Base-by-base conservation (phyloP, 1,284 basidiomycete genomes). In the Agaricales sp. region DNA sequence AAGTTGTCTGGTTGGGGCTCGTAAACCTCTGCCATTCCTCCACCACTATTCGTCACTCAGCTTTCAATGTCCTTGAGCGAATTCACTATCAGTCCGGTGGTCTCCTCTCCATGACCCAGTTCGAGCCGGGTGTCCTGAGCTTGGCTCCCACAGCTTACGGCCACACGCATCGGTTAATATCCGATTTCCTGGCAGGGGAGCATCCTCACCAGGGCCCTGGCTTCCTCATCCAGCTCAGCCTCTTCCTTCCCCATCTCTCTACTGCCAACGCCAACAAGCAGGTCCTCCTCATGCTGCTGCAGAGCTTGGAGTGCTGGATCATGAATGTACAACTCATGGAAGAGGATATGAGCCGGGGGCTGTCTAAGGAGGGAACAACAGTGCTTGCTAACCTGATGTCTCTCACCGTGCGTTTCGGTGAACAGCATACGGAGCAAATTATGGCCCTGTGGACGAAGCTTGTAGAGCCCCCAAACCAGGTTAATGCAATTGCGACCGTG, bases 361-460 rank as follows among this genome's bases (percentile, higher is more conserved):
- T 85, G 23, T 80, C 82, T 3, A 67, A 67, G 22, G 74, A 78
- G 45, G 87, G 86, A 4, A 74, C 78, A 46, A 67, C 75, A 18
- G 78, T 83, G 16, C 72, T 95, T n/a, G 87, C 86, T 55, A 87
- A 94, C 61, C 70, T 96, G 25, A 81, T 94, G 57, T 80, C 86
- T 43, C 72, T 97, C 50, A 92, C 89, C n/a, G 67, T 87, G 45
- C 79, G 84, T 48, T 92, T 87, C 60, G 77, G 79, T 4, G 78
- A 87, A 54, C 80, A 72, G 30, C 82, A 93, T 58, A 76, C 88
- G 1, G 87, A 92, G 56, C 91, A 93, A 59, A 74, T 96, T 26
- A 74, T 85, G n/a, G 76, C 81, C 1, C 75, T 95, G 16, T 93
- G 93, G 84, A 75, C 74, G 16, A 79, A 80, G 50, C 67, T 93